phyloP scores from a whole-genome alignment of 2,329 filamentous ascomycete genomes.

The Microdochium bolleyi region DNA sequence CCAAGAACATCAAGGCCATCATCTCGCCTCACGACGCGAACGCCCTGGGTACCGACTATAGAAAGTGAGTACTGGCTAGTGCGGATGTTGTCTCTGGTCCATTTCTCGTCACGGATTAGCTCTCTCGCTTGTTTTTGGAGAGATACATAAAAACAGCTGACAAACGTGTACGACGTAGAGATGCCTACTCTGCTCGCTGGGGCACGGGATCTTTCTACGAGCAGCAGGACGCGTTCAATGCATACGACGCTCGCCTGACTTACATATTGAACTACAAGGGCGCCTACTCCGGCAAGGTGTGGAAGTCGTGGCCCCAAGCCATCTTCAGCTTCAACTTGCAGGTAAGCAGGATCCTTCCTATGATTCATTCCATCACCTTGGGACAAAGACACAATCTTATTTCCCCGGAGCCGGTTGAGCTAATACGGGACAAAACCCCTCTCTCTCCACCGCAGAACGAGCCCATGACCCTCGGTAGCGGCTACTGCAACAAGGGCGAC shows the following conservation, averaged over 20 bases:
- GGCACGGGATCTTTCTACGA: constrained; percentile 18
- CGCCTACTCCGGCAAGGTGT: constrained; percentile 17
- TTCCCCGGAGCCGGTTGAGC: too few species aligned
- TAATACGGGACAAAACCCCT: not conserved
- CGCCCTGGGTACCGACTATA: constrained; percentile 11
- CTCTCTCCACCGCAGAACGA: constrained; percentile 15
- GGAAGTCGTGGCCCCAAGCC: constrained; percentile 21
- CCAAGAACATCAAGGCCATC: constrained; percentile 21
- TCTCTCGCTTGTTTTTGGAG: not conserved
- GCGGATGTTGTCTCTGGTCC: too few species aligned
- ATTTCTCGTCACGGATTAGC: too few species aligned
- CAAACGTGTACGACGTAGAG: constrained; percentile 5
- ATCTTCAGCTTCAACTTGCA: constrained; percentile 24
- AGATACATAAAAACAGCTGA: not conserved
- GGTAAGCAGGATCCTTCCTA: constrained; percentile 3
- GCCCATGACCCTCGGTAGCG: constrained; percentile 16
- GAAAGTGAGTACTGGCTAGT: constrained; percentile 8
- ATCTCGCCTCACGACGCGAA: constrained; percentile 22
- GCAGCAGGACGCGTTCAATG: constrained; percentile 16
- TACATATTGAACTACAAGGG: constrained; percentile 22
- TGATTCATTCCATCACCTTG: not conserved
- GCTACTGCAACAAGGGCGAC: constrained; percentile 13
- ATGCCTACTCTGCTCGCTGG: constrained; percentile 10
- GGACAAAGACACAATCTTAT: too few species aligned
- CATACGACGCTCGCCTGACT: constrained; percentile 19